These are phyloP conservation scores for Endocalyx cinctus DNA, from an alignment of 2,329 filamentous ascomycete genomes.

Conservation along the genomic window DNA sequence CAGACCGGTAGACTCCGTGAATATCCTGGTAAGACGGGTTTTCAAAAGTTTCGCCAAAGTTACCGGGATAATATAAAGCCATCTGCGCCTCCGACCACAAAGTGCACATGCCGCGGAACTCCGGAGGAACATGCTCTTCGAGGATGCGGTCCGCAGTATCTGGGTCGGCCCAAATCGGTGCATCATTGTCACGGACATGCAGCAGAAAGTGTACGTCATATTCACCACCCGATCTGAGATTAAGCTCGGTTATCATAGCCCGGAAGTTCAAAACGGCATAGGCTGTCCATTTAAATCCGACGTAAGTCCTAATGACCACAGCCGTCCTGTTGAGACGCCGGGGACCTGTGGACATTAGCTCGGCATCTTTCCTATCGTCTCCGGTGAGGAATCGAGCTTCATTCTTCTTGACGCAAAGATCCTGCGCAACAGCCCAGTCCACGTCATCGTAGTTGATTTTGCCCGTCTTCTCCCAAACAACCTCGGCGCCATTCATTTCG, in stretches of 20 bases:
- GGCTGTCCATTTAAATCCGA: slow-evolving; percentile 71
- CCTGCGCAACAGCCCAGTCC: slow-evolving; percentile 53
- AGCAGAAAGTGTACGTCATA: slow-evolving; percentile 80
- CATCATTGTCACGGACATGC: slow-evolving; percentile 74
- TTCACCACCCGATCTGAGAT: slow-evolving; percentile 72
- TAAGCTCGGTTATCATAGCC: slow-evolving; percentile 73
- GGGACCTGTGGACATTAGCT: slow-evolving; percentile 17
- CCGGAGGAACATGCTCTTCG: slow-evolving; percentile 59
- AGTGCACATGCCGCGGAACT: slow-evolving; percentile 76
- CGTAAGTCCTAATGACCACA: slow-evolving; percentile 76
- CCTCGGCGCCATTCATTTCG: slow-evolving; percentile 62
- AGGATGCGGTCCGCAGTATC: slow-evolving; percentile 68
- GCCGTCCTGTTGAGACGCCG: slow-evolving; percentile 59
- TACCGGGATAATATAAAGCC: slow-evolving; percentile 67
- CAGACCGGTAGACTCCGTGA: slow-evolving; percentile 65
- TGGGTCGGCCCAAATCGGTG: slow-evolving; percentile 78
- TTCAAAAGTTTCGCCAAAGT: slow-evolving; percentile 64
- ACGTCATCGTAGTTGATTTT: slow-evolving; percentile 52
- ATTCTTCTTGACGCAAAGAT: slow-evolving; percentile 55
- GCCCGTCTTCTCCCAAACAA: slow-evolving; percentile 50
- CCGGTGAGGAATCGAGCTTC: slow-evolving; percentile 53
- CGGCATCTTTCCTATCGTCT: slow-evolving; percentile 29
- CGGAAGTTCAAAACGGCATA: slow-evolving; percentile 78
- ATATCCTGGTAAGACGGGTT: slow-evolving; percentile 54
- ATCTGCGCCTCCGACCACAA: slow-evolving; percentile 85